Percentiles rank a stretch among this genome's conserved stretches.
phyloP scores from a whole-genome alignment of 257 asterid genomes.

The Solanum megistacrolobum region DNA sequence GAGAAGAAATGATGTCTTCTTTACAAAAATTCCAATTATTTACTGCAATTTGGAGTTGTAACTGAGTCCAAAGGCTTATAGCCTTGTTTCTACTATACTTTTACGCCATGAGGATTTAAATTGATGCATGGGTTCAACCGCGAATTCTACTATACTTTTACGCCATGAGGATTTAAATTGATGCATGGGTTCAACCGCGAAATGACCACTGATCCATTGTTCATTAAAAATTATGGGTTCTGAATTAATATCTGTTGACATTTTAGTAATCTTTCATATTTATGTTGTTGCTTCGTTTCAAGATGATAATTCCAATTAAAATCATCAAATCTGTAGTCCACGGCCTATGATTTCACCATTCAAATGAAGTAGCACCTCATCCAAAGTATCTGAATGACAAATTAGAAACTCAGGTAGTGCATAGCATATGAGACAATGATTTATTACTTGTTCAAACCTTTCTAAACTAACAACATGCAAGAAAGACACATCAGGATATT shows the following conservation, averaged over 20 bases:
- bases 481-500: not conserved
- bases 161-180: not conserved
- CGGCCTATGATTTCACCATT: not conserved
- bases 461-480: not conserved
- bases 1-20: too few relatives aligned
- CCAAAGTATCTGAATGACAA: not conserved
- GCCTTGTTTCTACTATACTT: not conserved
- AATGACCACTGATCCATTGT: not conserved
- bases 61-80: too few relatives aligned
- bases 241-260: not conserved
- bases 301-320: not conserved
- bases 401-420: not conserved
- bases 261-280: not conserved
- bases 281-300: not conserved
- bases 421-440: not conserved
- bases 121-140: not conserved
- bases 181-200: not conserved
- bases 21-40: too few relatives aligned
- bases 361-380: not conserved
- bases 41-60: too few relatives aligned
- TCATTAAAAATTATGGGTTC: not conserved
- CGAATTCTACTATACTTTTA: not conserved
- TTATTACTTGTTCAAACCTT: not conserved
- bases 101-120: not conserved
- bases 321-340: not conserved